These are phyloP conservation scores for Bertia moriformis DNA, from an alignment of 2,329 filamentous ascomycete species.

Conservation along the genomic window DNA sequence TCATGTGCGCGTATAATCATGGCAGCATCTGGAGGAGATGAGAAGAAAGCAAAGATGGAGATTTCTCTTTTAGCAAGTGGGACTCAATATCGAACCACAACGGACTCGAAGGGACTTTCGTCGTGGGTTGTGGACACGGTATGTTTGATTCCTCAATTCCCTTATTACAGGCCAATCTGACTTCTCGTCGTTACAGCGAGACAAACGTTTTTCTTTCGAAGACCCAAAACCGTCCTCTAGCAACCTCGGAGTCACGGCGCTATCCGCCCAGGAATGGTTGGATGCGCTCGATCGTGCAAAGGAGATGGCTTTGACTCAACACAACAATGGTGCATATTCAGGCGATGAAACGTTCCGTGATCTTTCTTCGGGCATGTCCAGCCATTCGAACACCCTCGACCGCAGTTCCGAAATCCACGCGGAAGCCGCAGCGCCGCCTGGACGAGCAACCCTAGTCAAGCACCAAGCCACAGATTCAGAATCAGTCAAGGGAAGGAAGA, in stretches of 20 bases:
- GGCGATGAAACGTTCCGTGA: slow-evolving; percentile 54
- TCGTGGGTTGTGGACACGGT: slow-evolving; percentile 90
- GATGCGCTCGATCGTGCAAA: slow-evolving; percentile 75
- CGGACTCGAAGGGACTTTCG: slow-evolving; percentile 74
- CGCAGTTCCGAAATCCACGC: slow-evolving; percentile 38
- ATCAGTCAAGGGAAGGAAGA: slow-evolving; percentile 39
- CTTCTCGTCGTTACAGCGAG: slow-evolving; percentile 37
- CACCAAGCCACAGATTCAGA: slow-evolving; percentile 9
- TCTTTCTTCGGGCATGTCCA: slow-evolving; percentile 61
- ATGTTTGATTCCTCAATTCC: too few relatives aligned
- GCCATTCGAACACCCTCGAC: slow-evolving; percentile 60
- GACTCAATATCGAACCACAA: slow-evolving; percentile 64
- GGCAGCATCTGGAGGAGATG: slow-evolving; percentile 79
- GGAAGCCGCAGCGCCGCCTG: slow-evolving; percentile 25
- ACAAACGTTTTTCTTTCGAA: slow-evolving; percentile 86
- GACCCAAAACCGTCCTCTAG: slow-evolving; percentile 61
- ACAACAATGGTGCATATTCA: slow-evolving; percentile 28
- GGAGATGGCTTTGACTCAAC: slow-evolving; percentile 68
- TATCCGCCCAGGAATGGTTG: slow-evolving; percentile 79
- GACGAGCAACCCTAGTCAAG: slow-evolving; percentile 31
- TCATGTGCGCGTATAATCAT: slow-evolving; percentile 80
- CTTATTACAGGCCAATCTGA: too few relatives aligned
- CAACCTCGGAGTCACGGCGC: slow-evolving; percentile 45
- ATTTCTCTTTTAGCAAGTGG: slow-evolving; percentile 68
- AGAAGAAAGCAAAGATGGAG: slow-evolving; percentile 89